Conservation (phyloP, 371 early-diverging fungal species). For the Syncephalastrum sp. region DNA sequence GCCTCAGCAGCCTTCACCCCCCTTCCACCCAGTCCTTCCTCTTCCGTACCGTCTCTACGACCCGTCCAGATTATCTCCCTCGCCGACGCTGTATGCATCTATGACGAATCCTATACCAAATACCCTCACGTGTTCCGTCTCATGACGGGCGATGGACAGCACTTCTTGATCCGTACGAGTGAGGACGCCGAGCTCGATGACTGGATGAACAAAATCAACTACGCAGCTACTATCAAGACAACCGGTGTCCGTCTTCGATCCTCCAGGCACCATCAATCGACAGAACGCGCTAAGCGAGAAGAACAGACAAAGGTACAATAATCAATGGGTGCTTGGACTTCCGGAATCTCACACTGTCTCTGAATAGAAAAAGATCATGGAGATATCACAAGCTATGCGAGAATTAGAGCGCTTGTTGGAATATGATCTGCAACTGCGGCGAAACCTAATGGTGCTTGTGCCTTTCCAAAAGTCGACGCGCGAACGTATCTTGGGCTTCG, state of each 20-base stretch:
- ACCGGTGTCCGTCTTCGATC: conserved; percentile 56
- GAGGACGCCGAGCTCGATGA: conserved; percentile 71
- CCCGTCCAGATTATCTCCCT: conserved; percentile 65
- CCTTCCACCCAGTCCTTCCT: conserved; percentile 5
- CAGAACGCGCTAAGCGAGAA: conserved; percentile 19
- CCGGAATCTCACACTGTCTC: not conserved
- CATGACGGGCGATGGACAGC: conserved; percentile 66
- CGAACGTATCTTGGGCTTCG: conserved; percentile 56
- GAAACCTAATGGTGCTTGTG: conserved; percentile 64
- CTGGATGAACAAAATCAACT: conserved; percentile 83
- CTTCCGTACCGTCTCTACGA: conserved; percentile 12
- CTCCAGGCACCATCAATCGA: conserved; percentile 22
- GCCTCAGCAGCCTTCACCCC: conserved; percentile 9
- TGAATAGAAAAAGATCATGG: conserved; percentile 7
- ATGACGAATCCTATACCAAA: conserved; percentile 69
- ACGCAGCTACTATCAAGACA: conserved; percentile 74
- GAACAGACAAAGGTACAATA: conserved; percentile 19
- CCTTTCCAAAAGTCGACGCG: conserved; percentile 66
- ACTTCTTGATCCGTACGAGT: conserved; percentile 68
- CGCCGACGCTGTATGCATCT: conserved; percentile 66
- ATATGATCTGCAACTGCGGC: conserved; percentile 55
- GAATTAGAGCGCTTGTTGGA: conserved; percentile 42
- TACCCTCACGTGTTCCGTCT: conserved; percentile 78
- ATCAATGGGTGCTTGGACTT: not conserved
- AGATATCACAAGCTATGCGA: conserved; percentile 31